Percentiles rank a stretch among this genome's conserved stretches.
These are phyloP conservation scores for Oxytropis ochrocephala DNA, from an alignment of 306 rosid genomes.

Conservation along the genomic window DNA sequence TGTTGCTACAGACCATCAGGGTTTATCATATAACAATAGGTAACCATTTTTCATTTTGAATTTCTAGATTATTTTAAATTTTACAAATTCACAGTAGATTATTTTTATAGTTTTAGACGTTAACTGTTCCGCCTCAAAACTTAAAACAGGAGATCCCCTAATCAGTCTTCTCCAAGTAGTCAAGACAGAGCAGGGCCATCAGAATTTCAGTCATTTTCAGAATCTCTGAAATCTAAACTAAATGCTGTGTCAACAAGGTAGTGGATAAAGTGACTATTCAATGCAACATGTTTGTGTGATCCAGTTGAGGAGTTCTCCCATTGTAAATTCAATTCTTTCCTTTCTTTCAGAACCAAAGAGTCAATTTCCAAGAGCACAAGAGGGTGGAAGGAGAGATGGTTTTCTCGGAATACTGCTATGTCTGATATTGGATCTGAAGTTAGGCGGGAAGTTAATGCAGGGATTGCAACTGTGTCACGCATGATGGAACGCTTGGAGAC, in stretches of 20 bases:
- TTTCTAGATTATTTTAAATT: neutral
- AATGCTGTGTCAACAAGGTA: conserved; percentile 87
- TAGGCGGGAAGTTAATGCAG: conserved; percentile 74
- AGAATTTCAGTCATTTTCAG: conserved; percentile 85
- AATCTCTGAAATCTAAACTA: conserved; percentile 71
- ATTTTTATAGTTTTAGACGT: neutral
- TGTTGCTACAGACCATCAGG: conserved; percentile 36
- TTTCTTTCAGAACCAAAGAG: conserved; percentile 70
- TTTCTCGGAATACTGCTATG: conserved; percentile 76
- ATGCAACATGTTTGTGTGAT: neutral
- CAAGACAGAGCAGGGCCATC: conserved; percentile 96
- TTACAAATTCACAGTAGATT: neutral
- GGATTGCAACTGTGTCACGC: conserved; percentile 76
- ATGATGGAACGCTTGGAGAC: conserved; percentile 93
- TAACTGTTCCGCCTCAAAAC: neutral
- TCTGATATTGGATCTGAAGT: conserved; percentile 84
- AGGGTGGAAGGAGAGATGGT: conserved; percentile 95
- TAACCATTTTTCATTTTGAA: conserved; percentile 12
- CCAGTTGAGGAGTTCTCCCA: neutral
- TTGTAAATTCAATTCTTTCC: conserved; percentile 1
- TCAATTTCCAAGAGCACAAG: conserved; percentile 89
- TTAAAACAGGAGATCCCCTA: conserved; percentile 49
- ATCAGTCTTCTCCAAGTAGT: conserved; percentile 57
- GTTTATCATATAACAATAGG: conserved; percentile 50
- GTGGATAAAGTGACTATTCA: neutral